Evolutionary conservation across 768 basidiomycete species (phyloP).

Genomic region (Sporobolomyces pararoseus): DNA sequence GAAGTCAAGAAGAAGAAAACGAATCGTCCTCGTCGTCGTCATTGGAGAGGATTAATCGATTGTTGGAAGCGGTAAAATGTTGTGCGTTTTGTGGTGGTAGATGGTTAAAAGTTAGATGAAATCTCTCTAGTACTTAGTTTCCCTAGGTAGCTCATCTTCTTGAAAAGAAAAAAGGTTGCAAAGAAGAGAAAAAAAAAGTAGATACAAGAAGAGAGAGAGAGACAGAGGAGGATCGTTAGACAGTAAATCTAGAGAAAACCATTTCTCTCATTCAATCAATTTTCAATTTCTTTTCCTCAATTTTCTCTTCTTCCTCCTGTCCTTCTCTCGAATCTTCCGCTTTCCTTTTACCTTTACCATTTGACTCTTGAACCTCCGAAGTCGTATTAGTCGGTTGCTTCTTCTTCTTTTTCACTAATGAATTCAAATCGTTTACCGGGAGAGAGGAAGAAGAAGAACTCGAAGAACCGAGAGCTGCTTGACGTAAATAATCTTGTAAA

Average conservation of each 20-base stretch:
- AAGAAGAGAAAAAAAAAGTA: no score
- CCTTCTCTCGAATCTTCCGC: not conserved
- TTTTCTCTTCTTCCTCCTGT: not conserved
- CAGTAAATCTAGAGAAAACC: no score
- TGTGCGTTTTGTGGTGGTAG: conserved; percentile 15
- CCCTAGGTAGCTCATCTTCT: no score
- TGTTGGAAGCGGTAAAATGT: not conserved
- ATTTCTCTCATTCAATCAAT: not conserved
- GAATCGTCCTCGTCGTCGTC: no score
- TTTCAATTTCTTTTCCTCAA: conserved; percentile 14
- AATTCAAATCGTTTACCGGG: conserved; percentile 33
- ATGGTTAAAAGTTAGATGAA: conserved; percentile 3
- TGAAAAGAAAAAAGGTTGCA: no score
- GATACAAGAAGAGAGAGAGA: no score
- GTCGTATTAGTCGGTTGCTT: conserved; percentile 1
- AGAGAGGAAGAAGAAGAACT: not conserved
- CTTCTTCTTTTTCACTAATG: conserved; percentile 41
- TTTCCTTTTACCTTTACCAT: conserved; percentile 14
- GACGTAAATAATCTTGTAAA: conserved; percentile 28
- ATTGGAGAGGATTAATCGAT: not conserved
- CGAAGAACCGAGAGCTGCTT: not conserved
- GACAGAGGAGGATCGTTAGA: no score
- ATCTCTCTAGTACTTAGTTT: no score
- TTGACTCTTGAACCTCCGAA: not conserved
- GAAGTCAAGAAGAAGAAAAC: no score